phyloP scores from a whole-genome alignment of 305 asterid species.

The Rubia tinctorum region DNA sequence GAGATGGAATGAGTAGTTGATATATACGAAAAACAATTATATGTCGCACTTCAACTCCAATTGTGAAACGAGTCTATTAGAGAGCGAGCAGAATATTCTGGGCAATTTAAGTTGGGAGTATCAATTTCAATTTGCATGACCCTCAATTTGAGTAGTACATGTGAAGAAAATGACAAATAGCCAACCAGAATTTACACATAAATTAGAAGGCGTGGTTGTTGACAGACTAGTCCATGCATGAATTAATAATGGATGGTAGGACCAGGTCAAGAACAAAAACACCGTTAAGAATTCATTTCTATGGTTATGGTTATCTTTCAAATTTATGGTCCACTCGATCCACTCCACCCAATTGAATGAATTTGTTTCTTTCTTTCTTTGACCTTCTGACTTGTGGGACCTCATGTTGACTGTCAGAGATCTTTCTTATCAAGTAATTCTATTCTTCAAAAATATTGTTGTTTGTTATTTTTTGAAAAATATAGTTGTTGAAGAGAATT shows the following conservation, averaged over 20 bases:
- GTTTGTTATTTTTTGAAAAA: background rate
- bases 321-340: background rate
- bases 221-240: background rate
- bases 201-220: slow-evolving; percentile 8
- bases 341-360: background rate
- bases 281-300: background rate
- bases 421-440: too few relatives aligned
- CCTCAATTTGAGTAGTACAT: background rate
- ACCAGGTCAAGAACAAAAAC: background rate
- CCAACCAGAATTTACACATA: background rate
- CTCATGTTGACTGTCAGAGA: background rate
- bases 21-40: too few relatives aligned
- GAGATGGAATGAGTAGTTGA: too few relatives aligned
- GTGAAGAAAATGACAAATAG: background rate
- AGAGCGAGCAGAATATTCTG: too few relatives aligned
- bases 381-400: background rate
- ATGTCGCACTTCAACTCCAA: too few relatives aligned
- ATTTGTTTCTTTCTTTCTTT: background rate
- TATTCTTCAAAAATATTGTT: too few relatives aligned
- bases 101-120: too few relatives aligned
- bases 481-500: too few relatives aligned
- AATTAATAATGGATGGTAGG: background rate
- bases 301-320: background rate
- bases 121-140: too few relatives aligned
- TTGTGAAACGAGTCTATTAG: too few relatives aligned